Evolutionary conservation across 2,329 filamentous ascomycete species (phyloP).

Genomic region (Talaromyces sp.): DNA sequence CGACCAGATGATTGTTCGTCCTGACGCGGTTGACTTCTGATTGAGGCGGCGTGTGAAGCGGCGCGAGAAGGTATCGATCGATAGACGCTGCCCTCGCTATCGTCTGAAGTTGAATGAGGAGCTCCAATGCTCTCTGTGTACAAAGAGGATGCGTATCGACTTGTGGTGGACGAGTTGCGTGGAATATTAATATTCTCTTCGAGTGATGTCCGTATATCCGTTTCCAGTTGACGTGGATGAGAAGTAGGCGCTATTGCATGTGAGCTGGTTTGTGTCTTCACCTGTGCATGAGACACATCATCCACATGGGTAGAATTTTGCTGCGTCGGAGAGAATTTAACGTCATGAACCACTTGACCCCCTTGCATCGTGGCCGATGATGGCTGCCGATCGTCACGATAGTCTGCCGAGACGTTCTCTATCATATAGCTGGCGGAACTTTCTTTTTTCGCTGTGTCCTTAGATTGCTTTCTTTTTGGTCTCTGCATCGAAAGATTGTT

Average conservation of each 20-base stretch:
- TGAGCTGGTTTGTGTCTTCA: not conserved
- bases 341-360: conserved; percentile 21
- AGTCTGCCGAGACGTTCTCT: conserved; percentile 19
- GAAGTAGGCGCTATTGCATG: conserved; percentile 15
- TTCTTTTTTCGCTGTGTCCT: conserved; percentile 22
- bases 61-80: conserved; percentile 23
- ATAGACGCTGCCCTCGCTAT: conserved; percentile 27
- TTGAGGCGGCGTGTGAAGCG: conserved; percentile 24
- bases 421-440: conserved; percentile 23
- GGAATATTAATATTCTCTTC: conserved; percentile 10
- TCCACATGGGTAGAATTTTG: conserved; percentile 22
- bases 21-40: conserved; percentile 25
- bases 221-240: conserved; percentile 16
- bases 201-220: not conserved
- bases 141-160: conserved; percentile 13
- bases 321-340: conserved; percentile 22
- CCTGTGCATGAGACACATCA: conserved; percentile 16
- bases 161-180: conserved; percentile 8
- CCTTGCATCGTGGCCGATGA: conserved; percentile 25
- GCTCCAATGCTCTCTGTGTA: conserved; percentile 22
- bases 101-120: conserved; percentile 29
- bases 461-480: conserved; percentile 30
- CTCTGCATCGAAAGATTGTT: conserved; percentile 27
- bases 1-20: conserved; percentile 24
- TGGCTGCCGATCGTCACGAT: conserved; percentile 22